Evolutionary conservation across 805 yeast species (phyloP), one percentile per base, ranked within the genome.

Genomic region (Metschnikowia baotianmanensis): DNA sequence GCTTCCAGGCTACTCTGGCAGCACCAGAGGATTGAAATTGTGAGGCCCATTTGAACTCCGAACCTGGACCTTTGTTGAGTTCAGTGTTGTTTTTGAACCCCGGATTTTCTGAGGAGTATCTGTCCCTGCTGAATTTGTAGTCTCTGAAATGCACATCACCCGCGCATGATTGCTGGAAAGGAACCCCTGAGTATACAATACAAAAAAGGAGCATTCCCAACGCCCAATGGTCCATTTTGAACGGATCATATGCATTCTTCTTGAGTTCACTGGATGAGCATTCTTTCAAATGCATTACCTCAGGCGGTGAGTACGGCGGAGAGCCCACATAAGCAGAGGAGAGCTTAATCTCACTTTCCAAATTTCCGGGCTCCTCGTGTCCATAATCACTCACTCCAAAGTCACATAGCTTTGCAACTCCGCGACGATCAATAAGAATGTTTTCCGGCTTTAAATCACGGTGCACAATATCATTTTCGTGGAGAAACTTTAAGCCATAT

Each of bases 251-350:
- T 5, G 74, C 60, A 67, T 67, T 56, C 49, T 58, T 58, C 59
- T 67, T 62, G 40, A 55, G 30, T 42, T 67, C 71, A 3, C 53
- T 30, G 24, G 47, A 41, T 13, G 64, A 53, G 43, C 60, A 37
- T 27, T 65, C 74, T 44, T 68, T 71, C 47, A 76, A 65, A 20
- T 63, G 57, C 76, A 79, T 74, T 12, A 83, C 86, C 60, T 85
- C 93, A 1, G 95, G 93, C 4, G 91, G 80, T 10, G 83, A 77
- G 59, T 83, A 85, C 1, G 93, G 93, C 3, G 93, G 87, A 1
- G 90, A 83, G 2, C 95, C 93, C 31, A 83, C 83, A 57, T 75
- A 74, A 2, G 78, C 65, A 30, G 72, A 65, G 50, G 73, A 61
- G 23, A 53, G 34, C 36, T 61, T 62, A 10, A 74, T 47, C 3